phyloP scores from a whole-genome alignment of 805 yeast species.

The Kockiozyma suomiensis region DNA sequence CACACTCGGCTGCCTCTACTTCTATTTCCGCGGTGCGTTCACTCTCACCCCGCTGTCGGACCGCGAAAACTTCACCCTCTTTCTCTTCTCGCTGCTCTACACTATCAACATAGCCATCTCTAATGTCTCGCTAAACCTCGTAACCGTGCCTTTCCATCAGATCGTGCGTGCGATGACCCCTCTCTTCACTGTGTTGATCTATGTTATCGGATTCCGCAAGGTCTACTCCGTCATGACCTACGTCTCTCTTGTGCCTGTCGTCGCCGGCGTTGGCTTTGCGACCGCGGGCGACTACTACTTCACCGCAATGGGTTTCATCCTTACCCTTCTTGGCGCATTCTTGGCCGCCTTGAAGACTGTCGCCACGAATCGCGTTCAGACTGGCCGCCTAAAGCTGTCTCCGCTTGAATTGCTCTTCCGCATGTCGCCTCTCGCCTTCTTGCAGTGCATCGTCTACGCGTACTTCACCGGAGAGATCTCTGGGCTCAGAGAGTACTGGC shows the following conservation, averaged over 20 bases:
- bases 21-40: conserved; percentile 35
- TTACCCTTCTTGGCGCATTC: conserved; percentile 38
- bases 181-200: conserved; percentile 38
- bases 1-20: conserved; percentile 36
- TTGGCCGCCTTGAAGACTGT: conserved; percentile 40
- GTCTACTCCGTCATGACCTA: conserved; percentile 37
- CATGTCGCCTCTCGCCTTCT: conserved; percentile 39
- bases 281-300: conserved; percentile 39
- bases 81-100: conserved; percentile 38
- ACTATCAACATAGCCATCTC: conserved; percentile 40
- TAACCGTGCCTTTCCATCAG: conserved; percentile 40
- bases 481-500: conserved; percentile 27
- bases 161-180: conserved; percentile 40
- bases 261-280: conserved; percentile 40
- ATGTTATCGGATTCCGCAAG: conserved; percentile 36
- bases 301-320: conserved; percentile 38
- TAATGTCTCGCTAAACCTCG: conserved; percentile 38
- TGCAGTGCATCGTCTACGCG: conserved; percentile 37
- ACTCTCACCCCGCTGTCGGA: conserved; percentile 36
- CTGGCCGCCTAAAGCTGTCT: conserved; percentile 37
- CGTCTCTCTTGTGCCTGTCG: conserved; percentile 37
- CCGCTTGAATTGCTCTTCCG: conserved; percentile 39
- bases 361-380: conserved; percentile 39
- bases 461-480: conserved; percentile 37
- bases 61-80: conserved; percentile 35